Evolutionary conservation across 1,284 basidiomycete species (phyloP).

Genomic region (Entoloma clypeatum): DNA sequence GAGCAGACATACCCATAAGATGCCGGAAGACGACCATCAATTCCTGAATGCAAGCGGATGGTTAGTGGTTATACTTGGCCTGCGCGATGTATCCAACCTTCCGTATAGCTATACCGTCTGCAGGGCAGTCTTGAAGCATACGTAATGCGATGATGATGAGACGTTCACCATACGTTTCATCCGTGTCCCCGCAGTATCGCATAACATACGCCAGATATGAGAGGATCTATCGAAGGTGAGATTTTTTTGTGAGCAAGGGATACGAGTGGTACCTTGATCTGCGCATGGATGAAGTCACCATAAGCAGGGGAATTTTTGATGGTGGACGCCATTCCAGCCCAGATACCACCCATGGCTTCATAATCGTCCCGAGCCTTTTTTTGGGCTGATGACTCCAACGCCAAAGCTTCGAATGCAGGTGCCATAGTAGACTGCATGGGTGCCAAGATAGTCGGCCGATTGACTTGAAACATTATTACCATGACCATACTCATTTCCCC

Average conservation of each 20-base stretch:
- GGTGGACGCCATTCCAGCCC: constrained; percentile 81
- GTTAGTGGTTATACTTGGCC: no score
- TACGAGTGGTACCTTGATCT: constrained; percentile 73
- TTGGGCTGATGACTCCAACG: constrained; percentile 86
- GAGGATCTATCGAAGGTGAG: constrained; percentile 58
- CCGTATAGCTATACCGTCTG: constrained; percentile 78
- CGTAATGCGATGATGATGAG: constrained; percentile 83
- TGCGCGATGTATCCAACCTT: no score
- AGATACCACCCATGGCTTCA: constrained; percentile 76
- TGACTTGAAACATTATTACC: constrained; percentile 86
- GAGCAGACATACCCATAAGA: constrained; percentile 79
- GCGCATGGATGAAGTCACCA: constrained; percentile 86
- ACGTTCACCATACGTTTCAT: constrained; percentile 77
- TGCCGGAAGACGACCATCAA: constrained; percentile 92
- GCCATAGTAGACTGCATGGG: constrained; percentile 74
- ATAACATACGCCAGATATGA: constrained; percentile 93
- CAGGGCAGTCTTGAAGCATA: constrained; percentile 91
- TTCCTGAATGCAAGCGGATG: no score
- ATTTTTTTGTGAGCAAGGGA: constrained; percentile 9
- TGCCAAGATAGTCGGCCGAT: constrained; percentile 65
- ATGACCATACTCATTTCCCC: constrained; percentile 94
- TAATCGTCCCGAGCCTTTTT: constrained; percentile 77
- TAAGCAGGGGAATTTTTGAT: constrained; percentile 81
- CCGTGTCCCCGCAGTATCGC: constrained; percentile 66
- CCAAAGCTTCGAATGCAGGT: constrained; percentile 72